Conservation (phyloP, 2,329 filamentous ascomycete species). For the Chalara sp. region DNA sequence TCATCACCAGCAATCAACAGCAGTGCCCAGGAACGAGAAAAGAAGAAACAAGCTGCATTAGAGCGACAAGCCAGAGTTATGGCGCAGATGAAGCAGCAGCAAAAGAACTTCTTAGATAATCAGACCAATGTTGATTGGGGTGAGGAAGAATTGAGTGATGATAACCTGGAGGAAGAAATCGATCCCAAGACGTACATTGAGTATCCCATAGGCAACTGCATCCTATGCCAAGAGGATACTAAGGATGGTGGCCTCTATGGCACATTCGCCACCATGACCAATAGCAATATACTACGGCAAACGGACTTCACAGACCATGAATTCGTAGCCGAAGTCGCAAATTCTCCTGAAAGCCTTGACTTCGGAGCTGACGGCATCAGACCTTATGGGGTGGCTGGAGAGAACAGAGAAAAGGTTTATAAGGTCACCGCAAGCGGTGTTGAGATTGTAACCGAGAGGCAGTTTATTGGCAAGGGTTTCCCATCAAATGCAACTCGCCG, state of each 20-base stretch:
- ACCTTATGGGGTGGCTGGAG: conserved; percentile 84
- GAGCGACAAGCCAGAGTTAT: conserved; percentile 90
- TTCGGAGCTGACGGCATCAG: conserved; percentile 74
- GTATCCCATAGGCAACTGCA: conserved; percentile 89
- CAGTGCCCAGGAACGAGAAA: conserved; percentile 58
- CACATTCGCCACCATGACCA: conserved; percentile 82
- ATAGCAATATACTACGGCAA: conserved; percentile 80
- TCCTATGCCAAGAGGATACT: conserved; percentile 92
- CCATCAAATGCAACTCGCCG: conserved; percentile 57
- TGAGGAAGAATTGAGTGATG: conserved; percentile 69
- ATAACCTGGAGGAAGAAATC: conserved; percentile 53
- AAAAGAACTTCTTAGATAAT: conserved; percentile 87
- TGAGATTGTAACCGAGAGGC: conserved; percentile 65
- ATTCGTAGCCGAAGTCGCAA: conserved; percentile 74
- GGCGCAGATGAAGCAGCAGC: conserved; percentile 97
- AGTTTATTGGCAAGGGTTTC: conserved; percentile 86
- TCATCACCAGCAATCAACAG: conserved; percentile 66
- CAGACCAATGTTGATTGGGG: conserved; percentile 87
- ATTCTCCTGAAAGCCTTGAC: conserved; percentile 76
- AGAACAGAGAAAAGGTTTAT: conserved; percentile 71
- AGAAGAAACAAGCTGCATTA: conserved; percentile 84
- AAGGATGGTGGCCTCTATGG: conserved; percentile 85
- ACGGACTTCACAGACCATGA: conserved; percentile 78
- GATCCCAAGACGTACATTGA: conserved; percentile 74
- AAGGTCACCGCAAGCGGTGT: conserved; percentile 70